These are phyloP conservation scores for Rhododendron mucronatum DNA, from an alignment of 148 eudicot species.

Conservation along the genomic window DNA sequence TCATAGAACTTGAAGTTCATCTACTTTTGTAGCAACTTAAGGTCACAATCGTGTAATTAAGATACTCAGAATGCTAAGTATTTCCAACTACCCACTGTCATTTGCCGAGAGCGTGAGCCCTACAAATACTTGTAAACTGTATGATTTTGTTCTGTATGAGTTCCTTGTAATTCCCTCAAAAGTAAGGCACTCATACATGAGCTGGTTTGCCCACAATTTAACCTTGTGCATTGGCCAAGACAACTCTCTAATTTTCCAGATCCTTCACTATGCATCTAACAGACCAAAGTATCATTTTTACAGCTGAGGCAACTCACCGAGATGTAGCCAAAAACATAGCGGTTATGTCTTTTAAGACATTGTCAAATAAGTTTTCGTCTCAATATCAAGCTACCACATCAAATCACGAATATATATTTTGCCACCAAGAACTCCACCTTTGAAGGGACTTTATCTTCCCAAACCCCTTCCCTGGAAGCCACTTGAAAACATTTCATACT, in stretches of 20 bases:
- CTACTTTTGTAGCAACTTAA: background rate
- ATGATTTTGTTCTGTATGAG: background rate
- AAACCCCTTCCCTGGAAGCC: background rate
- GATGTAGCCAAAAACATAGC: background rate
- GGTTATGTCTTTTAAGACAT: background rate
- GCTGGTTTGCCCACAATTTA: constrained; percentile 6
- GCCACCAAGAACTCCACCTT: background rate
- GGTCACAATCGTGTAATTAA: background rate
- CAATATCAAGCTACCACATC: background rate
- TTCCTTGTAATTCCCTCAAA: background rate
- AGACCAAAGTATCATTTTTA: background rate
- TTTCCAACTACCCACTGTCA: background rate
- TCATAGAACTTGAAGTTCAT: background rate
- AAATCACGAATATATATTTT: background rate
- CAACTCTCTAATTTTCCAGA: background rate
- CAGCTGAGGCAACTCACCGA: constrained; percentile 9
- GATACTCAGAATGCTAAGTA: background rate
- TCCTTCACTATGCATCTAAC: background rate
- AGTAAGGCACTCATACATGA: background rate
- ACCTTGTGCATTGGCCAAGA: background rate
- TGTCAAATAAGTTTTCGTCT: background rate
- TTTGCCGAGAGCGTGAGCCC: background rate
- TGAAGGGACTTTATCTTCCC: background rate
- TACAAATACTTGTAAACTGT: background rate
- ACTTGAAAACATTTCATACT: background rate